Percentiles rank a stretch among this genome's conserved stretches.
phyloP scores from a whole-genome alignment of 306 rosid genomes.

The Rosa chinensis region DNA sequence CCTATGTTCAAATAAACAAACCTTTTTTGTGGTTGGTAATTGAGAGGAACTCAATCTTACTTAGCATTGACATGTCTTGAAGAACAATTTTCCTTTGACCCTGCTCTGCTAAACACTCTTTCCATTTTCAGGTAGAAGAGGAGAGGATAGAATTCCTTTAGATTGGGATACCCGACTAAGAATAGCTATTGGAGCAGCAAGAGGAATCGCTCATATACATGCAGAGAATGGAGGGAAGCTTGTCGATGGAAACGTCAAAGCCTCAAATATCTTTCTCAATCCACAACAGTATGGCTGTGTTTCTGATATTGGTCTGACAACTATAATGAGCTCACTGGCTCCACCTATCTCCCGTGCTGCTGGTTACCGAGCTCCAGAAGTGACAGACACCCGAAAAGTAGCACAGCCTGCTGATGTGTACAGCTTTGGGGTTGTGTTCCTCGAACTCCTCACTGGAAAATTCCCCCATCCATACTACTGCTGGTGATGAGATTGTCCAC shows the following conservation, averaged over 20 bases:
- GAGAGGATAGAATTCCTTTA: conserved; percentile 64
- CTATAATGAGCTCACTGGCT: conserved; percentile 67
- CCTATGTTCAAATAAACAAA: background rate
- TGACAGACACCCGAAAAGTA: conserved; percentile 81
- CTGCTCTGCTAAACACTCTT: background rate
- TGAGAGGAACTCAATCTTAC: background rate
- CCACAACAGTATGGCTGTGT: conserved; percentile 59
- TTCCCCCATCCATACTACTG: conserved; percentile 74
- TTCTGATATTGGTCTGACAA: conserved; percentile 82
- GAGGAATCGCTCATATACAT: conserved; percentile 76
- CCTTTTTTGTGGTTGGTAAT: background rate
- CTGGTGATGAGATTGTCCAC: conserved; percentile 85
- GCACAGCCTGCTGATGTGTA: conserved; percentile 74
- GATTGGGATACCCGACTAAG: conserved; percentile 76
- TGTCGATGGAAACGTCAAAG: conserved; percentile 76
- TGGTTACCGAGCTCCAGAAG: conserved; percentile 94
- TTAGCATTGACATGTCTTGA: background rate
- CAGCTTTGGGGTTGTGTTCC: conserved; percentile 85
- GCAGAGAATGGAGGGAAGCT: conserved; percentile 69
- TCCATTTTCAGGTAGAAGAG: conserved; percentile 65
- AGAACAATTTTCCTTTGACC: background rate
- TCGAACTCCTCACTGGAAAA: conserved; percentile 88
- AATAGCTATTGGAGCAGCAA: conserved; percentile 81
- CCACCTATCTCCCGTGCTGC: conserved; percentile 77
- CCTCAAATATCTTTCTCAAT: conserved; percentile 77